Conservation (phyloP, 2,329 filamentous ascomycete species). For the Fusarium lyarnte region DNA sequence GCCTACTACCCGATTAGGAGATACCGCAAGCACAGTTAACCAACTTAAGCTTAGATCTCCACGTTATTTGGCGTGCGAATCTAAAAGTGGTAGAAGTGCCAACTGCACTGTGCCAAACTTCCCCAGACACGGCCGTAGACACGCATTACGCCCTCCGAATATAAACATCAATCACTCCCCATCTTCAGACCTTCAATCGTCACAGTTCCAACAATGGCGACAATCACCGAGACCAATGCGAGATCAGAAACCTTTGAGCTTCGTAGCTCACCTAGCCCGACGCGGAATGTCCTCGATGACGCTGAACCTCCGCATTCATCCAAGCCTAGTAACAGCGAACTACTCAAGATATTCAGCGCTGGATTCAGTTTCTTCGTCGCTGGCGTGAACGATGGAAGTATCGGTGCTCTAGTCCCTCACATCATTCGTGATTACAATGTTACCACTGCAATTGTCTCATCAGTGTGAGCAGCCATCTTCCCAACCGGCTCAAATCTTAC, state of each 20-base stretch:
- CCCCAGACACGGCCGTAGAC: not conserved
- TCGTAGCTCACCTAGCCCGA: rapidly evolving
- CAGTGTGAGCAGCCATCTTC: conserved; percentile 52
- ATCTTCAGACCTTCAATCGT: not conserved
- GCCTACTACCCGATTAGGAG: not conserved
- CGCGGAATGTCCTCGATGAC: not conserved
- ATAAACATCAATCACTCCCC: not conserved
- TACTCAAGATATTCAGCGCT: conserved; percentile 62
- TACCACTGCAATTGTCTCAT: conserved; percentile 60
- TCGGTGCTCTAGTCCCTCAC: conserved; percentile 71
- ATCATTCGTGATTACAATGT: conserved; percentile 66
- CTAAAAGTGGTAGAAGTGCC: not conserved
- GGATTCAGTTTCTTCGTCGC: conserved; percentile 73
- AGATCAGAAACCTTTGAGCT: conserved; percentile 3
- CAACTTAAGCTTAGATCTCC: not conserved
- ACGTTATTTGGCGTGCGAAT: too few species aligned
- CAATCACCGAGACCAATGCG: conserved; percentile 9
- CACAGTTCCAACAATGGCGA: not conserved
- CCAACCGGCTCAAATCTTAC: not conserved
- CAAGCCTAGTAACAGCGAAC: not conserved
- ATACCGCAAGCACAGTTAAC: not conserved
- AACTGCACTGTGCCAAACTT: not conserved
- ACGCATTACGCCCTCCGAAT: not conserved
- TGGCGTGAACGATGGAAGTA: conserved; percentile 71
- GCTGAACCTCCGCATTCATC: not conserved